Conservation (phyloP, 2,329 filamentous ascomycete species). For the Verticillium nubilum region DNA sequence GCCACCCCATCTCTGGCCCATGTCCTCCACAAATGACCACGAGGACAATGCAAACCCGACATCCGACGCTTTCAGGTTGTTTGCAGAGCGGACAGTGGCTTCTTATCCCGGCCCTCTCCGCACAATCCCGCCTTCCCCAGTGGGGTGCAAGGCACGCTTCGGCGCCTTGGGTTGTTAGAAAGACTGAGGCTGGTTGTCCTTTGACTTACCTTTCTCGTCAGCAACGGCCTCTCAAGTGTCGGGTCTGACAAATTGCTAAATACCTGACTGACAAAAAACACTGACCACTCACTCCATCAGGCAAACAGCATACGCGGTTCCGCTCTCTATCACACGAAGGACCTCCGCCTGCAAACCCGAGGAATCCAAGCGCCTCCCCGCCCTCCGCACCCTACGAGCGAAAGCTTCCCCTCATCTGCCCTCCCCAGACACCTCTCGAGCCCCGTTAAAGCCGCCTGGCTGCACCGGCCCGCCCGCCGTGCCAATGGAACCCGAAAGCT, state of each 20-base stretch:
- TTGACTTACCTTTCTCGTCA: no score
- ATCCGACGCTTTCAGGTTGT: not conserved
- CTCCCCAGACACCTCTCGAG: not conserved
- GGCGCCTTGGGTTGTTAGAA: no score
- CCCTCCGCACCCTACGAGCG: not conserved
- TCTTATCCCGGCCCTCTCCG: not conserved
- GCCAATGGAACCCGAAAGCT: not conserved
- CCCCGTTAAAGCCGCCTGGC: constrained; percentile 3
- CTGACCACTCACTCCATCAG: no score
- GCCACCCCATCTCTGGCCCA: not conserved
- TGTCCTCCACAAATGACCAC: not conserved
- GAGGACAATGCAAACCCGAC: not conserved
- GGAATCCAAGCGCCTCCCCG: not conserved
- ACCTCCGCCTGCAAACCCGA: not conserved
- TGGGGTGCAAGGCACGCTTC: no score
- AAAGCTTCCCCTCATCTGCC: not conserved
- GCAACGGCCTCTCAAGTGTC: no score
- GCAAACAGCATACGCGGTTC: not conserved
- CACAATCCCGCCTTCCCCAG: not conserved
- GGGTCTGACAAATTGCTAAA: no score
- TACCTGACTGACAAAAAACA: no score
- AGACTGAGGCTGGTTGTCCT: no score
- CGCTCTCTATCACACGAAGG: not conserved
- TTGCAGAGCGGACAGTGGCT: not conserved
- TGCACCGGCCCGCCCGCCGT: constrained; percentile 2